These are phyloP conservation scores for Candida nitratophila DNA, from an alignment of 805 yeast genomes.

Conservation along the genomic window DNA sequence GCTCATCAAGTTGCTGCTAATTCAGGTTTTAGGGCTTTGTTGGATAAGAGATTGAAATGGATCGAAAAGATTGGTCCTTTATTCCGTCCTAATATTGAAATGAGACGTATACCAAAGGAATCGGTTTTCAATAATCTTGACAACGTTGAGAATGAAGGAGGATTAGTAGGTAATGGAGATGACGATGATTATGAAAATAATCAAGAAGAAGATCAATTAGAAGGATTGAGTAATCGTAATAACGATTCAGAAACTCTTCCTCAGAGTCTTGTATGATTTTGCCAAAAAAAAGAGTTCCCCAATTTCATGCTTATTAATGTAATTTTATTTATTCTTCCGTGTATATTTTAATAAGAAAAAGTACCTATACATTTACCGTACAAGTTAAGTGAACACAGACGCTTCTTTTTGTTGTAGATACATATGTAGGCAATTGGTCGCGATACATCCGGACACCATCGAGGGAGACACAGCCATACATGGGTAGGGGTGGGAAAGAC, in stretches of 20 bases:
- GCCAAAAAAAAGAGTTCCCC: too few relatives aligned
- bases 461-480: too few relatives aligned
- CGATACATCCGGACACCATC: too few relatives aligned
- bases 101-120: conserved; percentile 69
- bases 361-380: too few relatives aligned
- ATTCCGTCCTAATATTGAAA: conserved; percentile 57
- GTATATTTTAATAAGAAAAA: too few relatives aligned
- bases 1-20: conserved; percentile 65
- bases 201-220: neutral
- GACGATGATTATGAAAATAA: conserved; percentile 4
- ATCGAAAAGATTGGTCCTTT: conserved; percentile 82
- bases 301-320: too few relatives aligned
- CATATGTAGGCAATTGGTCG: too few relatives aligned
- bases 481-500: too few relatives aligned
- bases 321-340: too few relatives aligned
- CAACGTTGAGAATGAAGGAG: conserved; percentile 6
- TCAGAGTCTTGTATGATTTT: conserved; percentile 1
- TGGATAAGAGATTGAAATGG: conserved; percentile 89
- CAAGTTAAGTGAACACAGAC: too few relatives aligned
- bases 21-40: conserved; percentile 66
- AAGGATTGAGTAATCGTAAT: conserved; percentile 10
- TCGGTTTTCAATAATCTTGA: conserved; percentile 42
- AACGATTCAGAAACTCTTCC: conserved; percentile 3
- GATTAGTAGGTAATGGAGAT: conserved; percentile 12
- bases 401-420: too few relatives aligned